Evolutionary conservation across 768 basidiomycete genomes (phyloP).

Genomic region (Suillus sp.): DNA sequence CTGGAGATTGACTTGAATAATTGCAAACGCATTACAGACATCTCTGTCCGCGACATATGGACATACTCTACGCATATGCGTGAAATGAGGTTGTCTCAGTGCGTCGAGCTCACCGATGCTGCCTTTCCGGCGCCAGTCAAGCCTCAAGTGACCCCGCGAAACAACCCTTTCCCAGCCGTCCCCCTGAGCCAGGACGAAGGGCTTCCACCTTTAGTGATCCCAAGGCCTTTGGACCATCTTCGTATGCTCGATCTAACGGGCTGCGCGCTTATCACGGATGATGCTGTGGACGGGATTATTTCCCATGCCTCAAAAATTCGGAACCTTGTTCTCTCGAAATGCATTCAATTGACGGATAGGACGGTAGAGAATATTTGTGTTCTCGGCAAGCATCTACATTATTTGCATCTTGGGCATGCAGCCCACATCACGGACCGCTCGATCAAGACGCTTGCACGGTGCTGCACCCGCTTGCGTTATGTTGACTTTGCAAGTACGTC

Average conservation of each 20-base stretch:
- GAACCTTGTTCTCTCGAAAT: slow-evolving; percentile 87
- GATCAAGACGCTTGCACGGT: slow-evolving; percentile 78
- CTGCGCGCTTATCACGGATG: slow-evolving; percentile 79
- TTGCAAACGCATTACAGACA: slow-evolving; percentile 77
- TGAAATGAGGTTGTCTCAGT: slow-evolving; percentile 86
- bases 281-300: slow-evolving; percentile 81
- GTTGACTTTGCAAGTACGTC: slow-evolving; percentile 92
- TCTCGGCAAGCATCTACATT: slow-evolving; percentile 91
- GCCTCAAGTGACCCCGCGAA: slow-evolving; percentile 35
- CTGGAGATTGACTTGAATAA: slow-evolving; percentile 93
- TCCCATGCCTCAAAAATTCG: slow-evolving; percentile 81
- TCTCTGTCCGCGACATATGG: slow-evolving; percentile 84
- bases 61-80: slow-evolving; percentile 78
- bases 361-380: slow-evolving; percentile 82
- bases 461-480: slow-evolving; percentile 89
- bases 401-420: slow-evolving; percentile 94
- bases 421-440: slow-evolving; percentile 87
- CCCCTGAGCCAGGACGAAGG: slow-evolving; percentile 40
- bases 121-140: slow-evolving; percentile 80
- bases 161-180: slow-evolving; percentile 42
- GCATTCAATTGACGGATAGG: slow-evolving; percentile 73
- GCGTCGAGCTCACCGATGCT: slow-evolving; percentile 73
- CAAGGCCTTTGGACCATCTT: slow-evolving; percentile 75
- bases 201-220: slow-evolving; percentile 66
- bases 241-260: slow-evolving; percentile 93